These are phyloP conservation scores for Monosporascus sp. DNA, from an alignment of 2,329 filamentous ascomycete species.

Conservation along the genomic window DNA sequence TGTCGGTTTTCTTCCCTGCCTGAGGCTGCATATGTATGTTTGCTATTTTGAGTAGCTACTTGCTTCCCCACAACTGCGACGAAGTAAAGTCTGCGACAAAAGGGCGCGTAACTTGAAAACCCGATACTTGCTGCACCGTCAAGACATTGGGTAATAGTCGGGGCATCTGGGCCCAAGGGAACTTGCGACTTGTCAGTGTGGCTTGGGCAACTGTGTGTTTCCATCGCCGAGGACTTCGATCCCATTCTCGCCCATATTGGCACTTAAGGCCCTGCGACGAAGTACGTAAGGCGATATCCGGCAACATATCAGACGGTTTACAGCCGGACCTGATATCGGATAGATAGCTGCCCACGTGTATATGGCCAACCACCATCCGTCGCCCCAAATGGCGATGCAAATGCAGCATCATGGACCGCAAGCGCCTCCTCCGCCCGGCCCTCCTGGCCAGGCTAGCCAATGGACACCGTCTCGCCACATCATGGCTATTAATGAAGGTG, in stretches of 20 bases:
- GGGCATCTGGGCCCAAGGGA: neutral
- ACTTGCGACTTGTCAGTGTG: neutral
- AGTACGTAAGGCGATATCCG: neutral
- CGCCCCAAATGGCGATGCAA: conserved; percentile 70
- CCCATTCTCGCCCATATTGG: neutral
- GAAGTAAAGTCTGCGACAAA: too few relatives aligned
- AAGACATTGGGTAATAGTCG: neutral
- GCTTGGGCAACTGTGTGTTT: neutral
- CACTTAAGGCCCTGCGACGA: neutral
- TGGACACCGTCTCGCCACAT: conserved; percentile 70
- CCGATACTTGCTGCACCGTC: neutral
- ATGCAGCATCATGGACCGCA: conserved; percentile 63
- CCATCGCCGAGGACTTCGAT: neutral
- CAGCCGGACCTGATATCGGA: conserved; percentile 8
- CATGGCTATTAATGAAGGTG: conserved; percentile 71
- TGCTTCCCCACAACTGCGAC: too few relatives aligned
- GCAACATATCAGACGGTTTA: conserved; percentile 7
- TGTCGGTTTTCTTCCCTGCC: too few relatives aligned
- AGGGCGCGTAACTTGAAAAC: too few relatives aligned
- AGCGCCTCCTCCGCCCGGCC: conserved; percentile 53
- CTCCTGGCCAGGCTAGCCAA: conserved; percentile 48
- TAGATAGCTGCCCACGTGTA: conserved; percentile 13
- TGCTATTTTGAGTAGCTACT: too few relatives aligned
- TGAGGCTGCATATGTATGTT: too few relatives aligned
- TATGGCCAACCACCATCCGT: conserved; percentile 77